Percentiles rank a stretch among this genome's conserved stretches.
phyloP scores from a whole-genome alignment of 192 early-diverging fungal genomes.

The Physocladia obscura region DNA sequence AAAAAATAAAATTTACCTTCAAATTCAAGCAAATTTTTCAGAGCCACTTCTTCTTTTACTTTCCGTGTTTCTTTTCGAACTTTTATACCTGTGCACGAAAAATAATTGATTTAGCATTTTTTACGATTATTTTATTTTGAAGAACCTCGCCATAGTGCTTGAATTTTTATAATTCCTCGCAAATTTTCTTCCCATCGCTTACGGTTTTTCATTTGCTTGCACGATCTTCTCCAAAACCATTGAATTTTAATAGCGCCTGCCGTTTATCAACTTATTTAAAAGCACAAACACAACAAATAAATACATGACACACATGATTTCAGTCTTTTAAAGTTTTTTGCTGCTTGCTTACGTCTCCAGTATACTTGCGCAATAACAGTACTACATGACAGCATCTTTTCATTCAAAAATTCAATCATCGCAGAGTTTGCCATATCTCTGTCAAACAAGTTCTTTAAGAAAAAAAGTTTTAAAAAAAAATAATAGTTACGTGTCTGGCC shows the following conservation, averaged over 20 bases:
- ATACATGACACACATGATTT: background rate
- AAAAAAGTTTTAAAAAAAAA: background rate
- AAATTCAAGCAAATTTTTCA: background rate
- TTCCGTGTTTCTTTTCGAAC: constrained; percentile 5
- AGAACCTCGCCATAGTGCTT: constrained; percentile 17
- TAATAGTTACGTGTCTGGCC: background rate
- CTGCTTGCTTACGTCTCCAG: background rate
- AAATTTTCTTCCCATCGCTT: background rate
- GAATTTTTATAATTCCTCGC: constrained; percentile 11
- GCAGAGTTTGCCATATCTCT: constrained; percentile 26
- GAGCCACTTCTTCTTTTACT: background rate
- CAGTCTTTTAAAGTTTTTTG: background rate
- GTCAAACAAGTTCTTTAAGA: background rate
- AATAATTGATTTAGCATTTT: too few species aligned
- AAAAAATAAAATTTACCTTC: background rate
- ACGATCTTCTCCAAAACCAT: background rate
- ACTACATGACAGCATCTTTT: background rate
- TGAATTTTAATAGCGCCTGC: constrained; percentile 23
- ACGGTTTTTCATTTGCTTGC: background rate
- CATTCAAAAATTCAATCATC: background rate
- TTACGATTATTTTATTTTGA: too few species aligned
- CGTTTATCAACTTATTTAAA: too few species aligned
- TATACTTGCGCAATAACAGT: constrained; percentile 1
- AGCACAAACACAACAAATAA: background rate
- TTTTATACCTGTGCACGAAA: background rate